Conservation (phyloP, 78 protist genomes). For the Diacronema lutheri region DNA sequence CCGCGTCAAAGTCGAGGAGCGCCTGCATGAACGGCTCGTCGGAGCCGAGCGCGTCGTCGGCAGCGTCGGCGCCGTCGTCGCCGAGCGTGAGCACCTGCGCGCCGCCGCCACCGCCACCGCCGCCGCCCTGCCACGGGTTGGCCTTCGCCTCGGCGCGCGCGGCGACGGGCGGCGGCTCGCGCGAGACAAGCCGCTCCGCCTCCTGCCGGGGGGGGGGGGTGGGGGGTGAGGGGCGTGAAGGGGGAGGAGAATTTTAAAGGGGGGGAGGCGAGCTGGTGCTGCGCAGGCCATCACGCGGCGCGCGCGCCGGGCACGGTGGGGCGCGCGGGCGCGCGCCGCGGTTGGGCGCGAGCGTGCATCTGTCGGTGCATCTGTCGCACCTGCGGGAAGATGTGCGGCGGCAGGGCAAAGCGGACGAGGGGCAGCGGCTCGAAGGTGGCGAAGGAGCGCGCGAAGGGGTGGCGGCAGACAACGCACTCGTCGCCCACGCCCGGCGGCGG, state of each 20-base stretch:
- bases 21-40: constrained; percentile 2
- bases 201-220: too few species aligned
- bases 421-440: constrained; percentile 59
- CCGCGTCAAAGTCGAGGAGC: background rate
- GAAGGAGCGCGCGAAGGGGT: constrained; percentile 56
- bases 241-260: too few species aligned
- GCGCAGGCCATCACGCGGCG: too few species aligned
- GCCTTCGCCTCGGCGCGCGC: background rate
- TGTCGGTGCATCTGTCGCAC: too few species aligned
- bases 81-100: constrained; percentile 2
- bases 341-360: too few species aligned
- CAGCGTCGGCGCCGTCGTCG: background rate
- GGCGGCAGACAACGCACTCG: constrained; percentile 46
- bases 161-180: background rate
- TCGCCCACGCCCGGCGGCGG: background rate
- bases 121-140: background rate
- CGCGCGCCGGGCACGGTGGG: too few species aligned
- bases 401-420: constrained; percentile 51
- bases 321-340: too few species aligned
- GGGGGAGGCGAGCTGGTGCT: too few species aligned
- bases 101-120: background rate
- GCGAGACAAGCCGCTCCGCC: background rate
- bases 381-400: constrained; percentile 18
- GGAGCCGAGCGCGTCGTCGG: background rate
- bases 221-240: too few species aligned